phyloP scores from a whole-genome alignment of 1,284 basidiomycete species.

The Sparassis latifolia region DNA sequence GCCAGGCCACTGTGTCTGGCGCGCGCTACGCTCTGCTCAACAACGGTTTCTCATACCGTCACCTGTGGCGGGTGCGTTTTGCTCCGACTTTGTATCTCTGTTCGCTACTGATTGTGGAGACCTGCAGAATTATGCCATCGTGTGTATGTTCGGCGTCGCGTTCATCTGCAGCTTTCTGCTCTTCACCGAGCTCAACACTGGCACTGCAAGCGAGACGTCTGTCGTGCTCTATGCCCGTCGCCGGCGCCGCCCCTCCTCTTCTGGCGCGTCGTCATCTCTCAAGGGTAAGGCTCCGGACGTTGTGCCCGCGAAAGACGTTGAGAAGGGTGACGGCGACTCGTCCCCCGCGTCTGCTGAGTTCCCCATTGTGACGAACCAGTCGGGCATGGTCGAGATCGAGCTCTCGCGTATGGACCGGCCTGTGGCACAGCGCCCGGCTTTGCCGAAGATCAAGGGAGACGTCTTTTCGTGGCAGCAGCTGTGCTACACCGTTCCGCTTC shows the following conservation, averaged over 20 bases:
- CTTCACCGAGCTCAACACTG: conserved; percentile 40
- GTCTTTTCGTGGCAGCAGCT: conserved; percentile 60
- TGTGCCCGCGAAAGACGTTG: background rate
- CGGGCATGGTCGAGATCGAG: too few relatives aligned
- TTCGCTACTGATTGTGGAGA: background rate
- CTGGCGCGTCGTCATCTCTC: background rate
- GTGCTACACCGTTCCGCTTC: conserved; percentile 53
- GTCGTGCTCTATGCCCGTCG: conserved; percentile 31
- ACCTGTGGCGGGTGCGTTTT: conserved; percentile 62
- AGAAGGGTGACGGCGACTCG: background rate
- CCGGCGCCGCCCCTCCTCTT: background rate
- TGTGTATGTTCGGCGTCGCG: conserved; percentile 40
- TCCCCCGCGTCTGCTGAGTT: too few relatives aligned
- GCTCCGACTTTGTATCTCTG: background rate
- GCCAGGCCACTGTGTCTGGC: conserved; percentile 39
- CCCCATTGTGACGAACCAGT: too few relatives aligned
- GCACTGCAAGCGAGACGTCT: conserved; percentile 20
- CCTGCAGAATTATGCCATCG: conserved; percentile 47
- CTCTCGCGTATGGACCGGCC: too few relatives aligned
- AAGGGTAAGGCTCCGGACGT: too few relatives aligned
- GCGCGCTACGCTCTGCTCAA: conserved; percentile 47
- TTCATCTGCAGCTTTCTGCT: conserved; percentile 41
- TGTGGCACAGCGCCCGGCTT: background rate
- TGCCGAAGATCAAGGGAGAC: conserved; percentile 15
- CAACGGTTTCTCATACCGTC: conserved; percentile 52